A percentile compares a stretch with the other conserved stretches of the same genome.
These are phyloP conservation scores for Artemisia argyi DNA, from an alignment of 129 eudicot genomes.

Conservation along the genomic window DNA sequence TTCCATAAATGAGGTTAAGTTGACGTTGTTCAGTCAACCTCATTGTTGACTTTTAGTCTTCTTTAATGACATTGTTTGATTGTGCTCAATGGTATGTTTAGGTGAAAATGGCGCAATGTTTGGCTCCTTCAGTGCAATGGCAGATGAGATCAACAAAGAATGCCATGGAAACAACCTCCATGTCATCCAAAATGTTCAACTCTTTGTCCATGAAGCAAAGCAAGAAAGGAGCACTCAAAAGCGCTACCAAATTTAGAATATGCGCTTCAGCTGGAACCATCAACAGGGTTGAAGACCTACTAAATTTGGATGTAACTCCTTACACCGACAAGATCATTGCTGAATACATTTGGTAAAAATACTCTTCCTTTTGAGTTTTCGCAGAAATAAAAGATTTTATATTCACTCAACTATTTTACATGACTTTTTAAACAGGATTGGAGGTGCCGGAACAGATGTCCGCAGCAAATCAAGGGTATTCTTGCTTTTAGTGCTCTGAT, in stretches of 20 bases:
- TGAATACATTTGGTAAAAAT: constrained; percentile 79
- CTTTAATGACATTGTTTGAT: constrained; percentile 3
- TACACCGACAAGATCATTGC: constrained; percentile 88
- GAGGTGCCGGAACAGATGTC: constrained; percentile 88
- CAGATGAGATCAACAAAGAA: constrained; percentile 61
- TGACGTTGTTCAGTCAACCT: neutral
- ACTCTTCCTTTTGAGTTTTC: neutral
- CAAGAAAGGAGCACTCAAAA: constrained; percentile 60
- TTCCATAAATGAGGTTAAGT: neutral
- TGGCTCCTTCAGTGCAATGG: constrained; percentile 97
- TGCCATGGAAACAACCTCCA: constrained; percentile 45
- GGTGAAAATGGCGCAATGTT: constrained; percentile 84
- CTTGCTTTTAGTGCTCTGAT: constrained; percentile 4
- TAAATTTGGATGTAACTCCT: constrained; percentile 86
- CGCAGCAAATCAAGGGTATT: constrained; percentile 97
- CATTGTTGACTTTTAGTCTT: constrained; percentile 6
- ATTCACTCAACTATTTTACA: neutral
- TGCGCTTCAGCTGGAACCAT: constrained; percentile 71
- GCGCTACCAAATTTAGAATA: constrained; percentile 56
- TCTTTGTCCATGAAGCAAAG: constrained; percentile 67
- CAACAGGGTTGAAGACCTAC: constrained; percentile 84
- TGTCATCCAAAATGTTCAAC: constrained; percentile 72
- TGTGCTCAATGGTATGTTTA: constrained; percentile 20
- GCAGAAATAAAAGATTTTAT: neutral
- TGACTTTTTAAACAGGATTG: constrained; percentile 67